Conservation (phyloP, 1,139 yeast genomes). For the Pichia sp. region DNA sequence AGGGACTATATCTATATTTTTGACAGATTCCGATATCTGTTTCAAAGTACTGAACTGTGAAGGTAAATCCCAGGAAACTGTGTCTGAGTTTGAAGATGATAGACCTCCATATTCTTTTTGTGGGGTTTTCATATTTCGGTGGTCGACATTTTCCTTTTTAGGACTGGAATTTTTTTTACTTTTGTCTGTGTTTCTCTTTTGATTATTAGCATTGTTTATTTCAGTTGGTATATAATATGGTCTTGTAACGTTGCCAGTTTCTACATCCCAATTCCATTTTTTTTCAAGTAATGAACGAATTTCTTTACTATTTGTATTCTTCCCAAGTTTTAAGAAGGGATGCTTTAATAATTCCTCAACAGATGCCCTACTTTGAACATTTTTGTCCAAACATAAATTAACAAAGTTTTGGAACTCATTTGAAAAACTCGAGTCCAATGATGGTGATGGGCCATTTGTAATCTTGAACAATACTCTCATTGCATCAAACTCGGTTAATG, state of each 20-base stretch:
- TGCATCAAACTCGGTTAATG: constrained; percentile 65
- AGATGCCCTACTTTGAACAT: constrained; percentile 39
- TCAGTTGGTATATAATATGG: constrained; percentile 24
- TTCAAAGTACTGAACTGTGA: constrained; percentile 7
- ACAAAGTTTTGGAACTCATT: constrained; percentile 40
- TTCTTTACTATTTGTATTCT: constrained; percentile 13
- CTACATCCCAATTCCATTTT: constrained; percentile 28
- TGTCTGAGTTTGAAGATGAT: neutral
- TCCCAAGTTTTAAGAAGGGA: constrained; percentile 33
- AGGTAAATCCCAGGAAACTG: constrained; percentile 12
- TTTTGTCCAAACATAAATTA: constrained; percentile 40
- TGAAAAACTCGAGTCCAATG: constrained; percentile 36
- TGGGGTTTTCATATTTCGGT: neutral
- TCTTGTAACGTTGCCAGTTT: constrained; percentile 22
- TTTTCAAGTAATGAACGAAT: constrained; percentile 23
- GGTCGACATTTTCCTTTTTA: neutral
- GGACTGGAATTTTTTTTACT: neutral
- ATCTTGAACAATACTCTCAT: constrained; percentile 68
- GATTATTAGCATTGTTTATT: neutral
- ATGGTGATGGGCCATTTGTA: constrained; percentile 48
- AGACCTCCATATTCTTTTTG: neutral
- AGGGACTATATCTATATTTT: constrained; percentile 13
- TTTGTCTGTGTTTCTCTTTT: neutral
- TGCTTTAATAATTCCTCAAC: constrained; percentile 39
- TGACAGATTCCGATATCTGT: constrained; percentile 8